phyloP scores from a whole-genome alignment of 2,329 filamentous ascomycete genomes.

The Myriosclerotinia scirpicola region DNA sequence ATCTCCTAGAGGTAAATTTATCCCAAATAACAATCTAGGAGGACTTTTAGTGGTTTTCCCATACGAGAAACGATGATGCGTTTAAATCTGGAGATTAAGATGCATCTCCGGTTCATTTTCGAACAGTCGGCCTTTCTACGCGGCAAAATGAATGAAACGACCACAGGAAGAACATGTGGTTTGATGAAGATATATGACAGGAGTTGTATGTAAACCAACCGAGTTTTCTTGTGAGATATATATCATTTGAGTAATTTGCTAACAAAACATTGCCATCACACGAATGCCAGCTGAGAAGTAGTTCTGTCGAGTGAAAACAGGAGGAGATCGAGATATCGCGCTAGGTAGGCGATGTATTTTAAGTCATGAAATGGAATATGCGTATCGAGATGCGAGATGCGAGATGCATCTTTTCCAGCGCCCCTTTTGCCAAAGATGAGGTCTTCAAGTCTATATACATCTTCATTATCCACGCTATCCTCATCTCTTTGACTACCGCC shows the following conservation, averaged over 20 bases:
- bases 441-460: neutral
- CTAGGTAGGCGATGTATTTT: neutral
- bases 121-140: neutral
- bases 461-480: conserved; percentile 5
- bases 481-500: neutral
- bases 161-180: conserved; percentile 6
- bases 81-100: conserved; percentile 10
- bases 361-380: conserved; percentile 1
- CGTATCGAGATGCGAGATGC: neutral
- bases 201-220: conserved; percentile 7
- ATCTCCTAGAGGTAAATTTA: neutral
- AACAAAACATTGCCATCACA: conserved; percentile 4
- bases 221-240: conserved; percentile 13
- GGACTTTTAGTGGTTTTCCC: conserved; percentile 5
- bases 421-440: neutral
- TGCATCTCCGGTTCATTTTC: conserved; percentile 6
- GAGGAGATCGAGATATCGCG: conserved; percentile 8
- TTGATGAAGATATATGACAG: conserved; percentile 17
- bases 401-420: neutral
- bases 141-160: conserved; percentile 6
- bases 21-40: conserved; percentile 11
- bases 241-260: conserved; percentile 10
- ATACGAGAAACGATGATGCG: conserved; percentile 8
- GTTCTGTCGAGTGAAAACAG: conserved; percentile 4
- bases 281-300: conserved; percentile 14